Base-by-base conservation (phyloP, 106 monocot genomes). In the Acorus calamus region DNA sequence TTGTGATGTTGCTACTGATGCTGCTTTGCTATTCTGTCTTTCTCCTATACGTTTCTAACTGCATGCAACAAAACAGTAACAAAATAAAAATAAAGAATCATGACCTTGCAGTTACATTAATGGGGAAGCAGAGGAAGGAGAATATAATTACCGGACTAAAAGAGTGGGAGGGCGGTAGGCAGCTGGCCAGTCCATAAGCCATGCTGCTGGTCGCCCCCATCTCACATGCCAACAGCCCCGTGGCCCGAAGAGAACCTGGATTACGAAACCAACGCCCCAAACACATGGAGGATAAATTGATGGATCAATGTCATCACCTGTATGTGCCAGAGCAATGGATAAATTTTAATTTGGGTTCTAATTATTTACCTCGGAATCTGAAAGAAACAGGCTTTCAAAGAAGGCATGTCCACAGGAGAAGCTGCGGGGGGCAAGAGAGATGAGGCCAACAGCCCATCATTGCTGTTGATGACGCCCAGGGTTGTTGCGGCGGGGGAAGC, bases 381-480 rank as follows among this genome's bases (percentile, higher is more conserved):
- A 60, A 92, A 72, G 76, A 90, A 82, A 73, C 74, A 86, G 0
- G 93, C 67, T 47, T 69, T 81, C 67, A 84, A 72, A 55, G 89
- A 62, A 11, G 83, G 44, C 65, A 83, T 71, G 73, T 91, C 86
- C 10, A 91, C 65, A 28, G 83, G 54, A 7, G 79, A 69, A 59
- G 82, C 46, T 0, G 28, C 28, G 7, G 80, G 5, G 10, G 84
- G 68, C n/a, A 74, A 55, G 56, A 81, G 67, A 7, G 79, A 61
- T 6, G 85, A 86, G 51, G 79, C 45, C 8, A 81, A 58, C 47
- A 85, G 71, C 60, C 71, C 74, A 55, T 13, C 72, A 14, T 13
- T 63, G 49, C n/a, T 69, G 52, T 42, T 64, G 64, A 14, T 67
- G 1, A 28, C 28, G 28, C 1, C 28, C 28, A 28, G 28, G 28